A percentile compares a stretch with the other conserved stretches of the same genome.
phyloP scores from a whole-genome alignment of 306 rosid genomes.

The Cajanus cajan region DNA sequence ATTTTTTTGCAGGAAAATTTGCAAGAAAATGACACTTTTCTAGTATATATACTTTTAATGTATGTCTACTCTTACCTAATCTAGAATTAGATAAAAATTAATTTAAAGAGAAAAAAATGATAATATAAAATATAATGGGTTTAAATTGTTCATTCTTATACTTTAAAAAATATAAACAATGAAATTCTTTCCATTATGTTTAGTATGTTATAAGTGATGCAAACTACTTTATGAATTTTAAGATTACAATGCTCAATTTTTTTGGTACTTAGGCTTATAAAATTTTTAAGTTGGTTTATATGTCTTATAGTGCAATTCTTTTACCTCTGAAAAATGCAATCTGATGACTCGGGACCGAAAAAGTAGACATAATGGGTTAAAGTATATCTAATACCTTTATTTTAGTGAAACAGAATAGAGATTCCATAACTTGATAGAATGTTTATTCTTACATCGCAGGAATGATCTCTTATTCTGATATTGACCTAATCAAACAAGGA shows the following conservation, averaged over 20 bases:
- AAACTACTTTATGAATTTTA: not conserved
- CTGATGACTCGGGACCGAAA: not conserved
- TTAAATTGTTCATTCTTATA: not conserved
- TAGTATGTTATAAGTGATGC: not conserved
- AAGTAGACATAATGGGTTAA: not conserved
- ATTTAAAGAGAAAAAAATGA: not conserved
- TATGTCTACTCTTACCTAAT: not conserved
- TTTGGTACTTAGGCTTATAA: not conserved
- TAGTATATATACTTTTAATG: too few relatives aligned
- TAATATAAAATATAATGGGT: not conserved
- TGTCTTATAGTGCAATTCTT: not conserved
- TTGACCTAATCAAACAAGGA: not conserved
- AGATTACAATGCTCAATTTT: not conserved
- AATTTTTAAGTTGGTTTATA: not conserved
- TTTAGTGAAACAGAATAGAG: not conserved
- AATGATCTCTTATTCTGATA: constrained; percentile 3
- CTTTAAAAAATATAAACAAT: not conserved
- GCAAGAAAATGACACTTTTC: too few relatives aligned
- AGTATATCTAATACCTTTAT: not conserved
- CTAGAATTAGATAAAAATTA: not conserved
- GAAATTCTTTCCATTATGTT: not conserved
- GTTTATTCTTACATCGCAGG: not conserved
- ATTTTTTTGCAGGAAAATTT: too few relatives aligned
- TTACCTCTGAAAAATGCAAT: not conserved
- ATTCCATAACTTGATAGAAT: not conserved